Base-by-base conservation (phyloP, 257 asterid species). In the Solanum lignicaule region DNA sequence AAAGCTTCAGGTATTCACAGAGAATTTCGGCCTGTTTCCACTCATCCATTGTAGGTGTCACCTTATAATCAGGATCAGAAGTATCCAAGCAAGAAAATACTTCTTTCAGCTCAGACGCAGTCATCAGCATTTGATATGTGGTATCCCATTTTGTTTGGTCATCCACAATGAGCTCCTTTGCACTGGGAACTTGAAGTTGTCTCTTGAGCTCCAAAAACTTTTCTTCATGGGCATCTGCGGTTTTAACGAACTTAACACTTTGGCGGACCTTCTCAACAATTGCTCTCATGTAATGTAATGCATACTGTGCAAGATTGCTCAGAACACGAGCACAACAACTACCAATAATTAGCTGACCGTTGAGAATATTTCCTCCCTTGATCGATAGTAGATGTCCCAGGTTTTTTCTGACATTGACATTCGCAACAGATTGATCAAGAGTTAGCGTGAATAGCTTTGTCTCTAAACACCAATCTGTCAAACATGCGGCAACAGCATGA, bases 131-230 rank as follows among this genome's bases (percentile, higher is more conserved):
- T 55, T 93, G 92, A 88, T 95, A 97, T 7, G 99, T 95, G 21
- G 98, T 93, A 82, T 93, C 90, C 99, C 99, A 97, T 39, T 92
- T 94, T 15, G 92, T 88, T 83, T 84, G 78, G 89, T 97, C 95
- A 87, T 97, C 99, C 15, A 91, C 62, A 27, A 35, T 38, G 36
- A 97, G 88, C 90, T 75, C 89, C 94, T 94, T 95, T 46, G 93
- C 85, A 87, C 98, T 91, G n/a, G 98, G 97, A 68, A 94, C 96
- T 92, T 97, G 99, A 86, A 97, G 98, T 88, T 92, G 95, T 66
- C 90, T 93, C 90, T 90, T 95, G 87, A 95, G 79, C 46, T 90
- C 90, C 65, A 82, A 71, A 85, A 95, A 97, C 79, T 87, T 94
- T 60, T 92, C 93, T 87, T 91, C 96, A 83, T 88, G 91, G 81